These are phyloP conservation scores for Platanthera guangdongensis DNA, from an alignment of 106 monocot species.

Conservation along the genomic window DNA sequence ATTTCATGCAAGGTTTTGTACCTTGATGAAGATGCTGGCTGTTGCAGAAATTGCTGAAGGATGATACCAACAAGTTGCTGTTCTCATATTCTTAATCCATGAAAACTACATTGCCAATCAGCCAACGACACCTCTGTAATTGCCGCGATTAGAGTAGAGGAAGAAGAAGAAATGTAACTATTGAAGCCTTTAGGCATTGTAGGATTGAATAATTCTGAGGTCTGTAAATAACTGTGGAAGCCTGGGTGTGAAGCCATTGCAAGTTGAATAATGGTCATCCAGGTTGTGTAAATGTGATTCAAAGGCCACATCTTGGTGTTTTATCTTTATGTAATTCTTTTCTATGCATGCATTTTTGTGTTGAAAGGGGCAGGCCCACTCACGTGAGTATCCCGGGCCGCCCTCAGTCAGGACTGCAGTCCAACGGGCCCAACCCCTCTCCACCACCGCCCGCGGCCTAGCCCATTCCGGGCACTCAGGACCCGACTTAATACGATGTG, in stretches of 20 bases:
- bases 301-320: background rate
- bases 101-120: no score
- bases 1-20: slow-evolving; percentile 9
- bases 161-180: no score
- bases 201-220: slow-evolving; percentile 2
- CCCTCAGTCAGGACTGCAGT: no score
- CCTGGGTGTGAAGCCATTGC: background rate
- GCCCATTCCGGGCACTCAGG: no score
- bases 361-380: no score
- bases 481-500: no score
- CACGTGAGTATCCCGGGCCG: no score
- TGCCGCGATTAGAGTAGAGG: no score
- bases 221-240: slow-evolving; percentile 3
- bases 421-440: no score
- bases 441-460: no score
- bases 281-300: background rate
- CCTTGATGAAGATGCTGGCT: background rate
- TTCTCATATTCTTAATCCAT: background rate
- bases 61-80: background rate
- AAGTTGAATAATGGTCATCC: background rate
- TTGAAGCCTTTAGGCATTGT: background rate
- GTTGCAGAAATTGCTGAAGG: background rate
- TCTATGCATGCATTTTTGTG: background rate
- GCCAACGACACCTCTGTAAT: no score
- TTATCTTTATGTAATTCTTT: background rate